Evolutionary conservation across 257 asterid species (phyloP), one percentile per base, ranked within the genome.

Genomic region (Solanum ahanhuiri): DNA sequence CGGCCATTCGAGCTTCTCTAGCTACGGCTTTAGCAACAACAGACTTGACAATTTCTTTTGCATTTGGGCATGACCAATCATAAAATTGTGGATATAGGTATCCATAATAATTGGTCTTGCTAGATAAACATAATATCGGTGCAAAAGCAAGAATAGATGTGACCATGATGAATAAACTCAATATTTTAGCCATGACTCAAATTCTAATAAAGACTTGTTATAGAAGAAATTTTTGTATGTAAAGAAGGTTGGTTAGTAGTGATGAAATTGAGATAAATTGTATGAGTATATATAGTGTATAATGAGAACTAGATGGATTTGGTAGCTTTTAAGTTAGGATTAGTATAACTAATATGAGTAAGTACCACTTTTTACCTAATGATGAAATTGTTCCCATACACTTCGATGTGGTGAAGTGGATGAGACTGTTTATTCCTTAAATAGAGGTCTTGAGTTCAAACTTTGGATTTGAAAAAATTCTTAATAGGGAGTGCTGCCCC

Each of bases 1-100:
- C 99, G 60, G 98, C 99, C 98, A 96, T 95, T 33, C 99, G 95
- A 7, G 96, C 92, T 83, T 96, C 98, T 89, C 31, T 91, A 10
- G 93, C 92, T 12, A 96, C 97, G 1, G 96, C 98, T 77, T 94
- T 92, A 0, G 98, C 94, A 51, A 96, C 97, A 57, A 95, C 39
- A 33, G 96, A 92, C 86, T 87, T 89, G 2, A 96, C 93, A 9
- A 96, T 94, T 33, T 92, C 87, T 67, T 67, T 91, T 1, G 98
- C 98, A 48, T 81, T 87, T 1, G 98, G 99, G 90, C 98, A 96
- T 4, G 96, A 89, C 9, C 91, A 90, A 58, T 96, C 94, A 73
- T 96, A 96, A 91, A 94, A 96, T 86, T 94, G 98, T 12, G 98
- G 98, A 76, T 91, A 93, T 35, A 93, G 90, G 87, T 89, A 92